Evolutionary conservation across 1,139 yeast species (phyloP).

Genomic region (Lodderomyces parapsilosis): DNA sequence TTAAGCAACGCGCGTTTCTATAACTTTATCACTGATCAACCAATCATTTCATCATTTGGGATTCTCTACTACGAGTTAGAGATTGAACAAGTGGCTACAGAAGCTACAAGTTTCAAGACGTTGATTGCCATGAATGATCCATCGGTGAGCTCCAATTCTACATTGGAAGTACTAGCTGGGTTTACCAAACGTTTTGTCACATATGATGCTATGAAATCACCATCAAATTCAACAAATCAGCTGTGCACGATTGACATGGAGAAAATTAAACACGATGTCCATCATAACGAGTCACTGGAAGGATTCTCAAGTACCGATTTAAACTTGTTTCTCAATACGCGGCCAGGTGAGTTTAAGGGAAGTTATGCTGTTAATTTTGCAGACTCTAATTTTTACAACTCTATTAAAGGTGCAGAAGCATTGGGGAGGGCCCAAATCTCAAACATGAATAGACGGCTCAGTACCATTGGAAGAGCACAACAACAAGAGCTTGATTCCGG

Average conservation of each 20-base stretch:
- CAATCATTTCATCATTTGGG: conserved; percentile 31
- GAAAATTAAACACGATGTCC: conserved; percentile 27
- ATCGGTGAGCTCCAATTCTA: conserved; percentile 32
- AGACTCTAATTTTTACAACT: conserved; percentile 41
- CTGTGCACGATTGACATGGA: conserved; percentile 28
- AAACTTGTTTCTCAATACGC: conserved; percentile 23
- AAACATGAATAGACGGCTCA: conserved; percentile 38
- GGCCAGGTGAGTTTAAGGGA: conserved; percentile 42
- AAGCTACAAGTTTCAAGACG: conserved; percentile 31
- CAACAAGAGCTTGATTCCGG: conserved; percentile 32
- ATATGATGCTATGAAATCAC: conserved; percentile 16
- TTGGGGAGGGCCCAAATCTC: conserved; percentile 31
- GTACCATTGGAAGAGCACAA: conserved; percentile 31
- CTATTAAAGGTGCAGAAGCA: conserved; percentile 33
- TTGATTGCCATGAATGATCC: conserved; percentile 35
- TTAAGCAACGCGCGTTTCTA: conserved; percentile 15
- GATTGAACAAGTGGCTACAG: conserved; percentile 30
- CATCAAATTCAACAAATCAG: conserved; percentile 8
- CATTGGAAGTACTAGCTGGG: conserved; percentile 38
- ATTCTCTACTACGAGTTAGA: conserved; percentile 40
- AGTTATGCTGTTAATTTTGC: conserved; percentile 46
- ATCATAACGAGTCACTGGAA: conserved; percentile 17
- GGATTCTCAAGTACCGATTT: conserved; percentile 17
- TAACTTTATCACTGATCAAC: conserved; percentile 38
- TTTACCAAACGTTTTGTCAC: conserved; percentile 30